Evolutionary conservation across 805 yeast genomes (phyloP), one percentile per base, ranked within the genome.

Genomic region (Ogataea methanolica): DNA sequence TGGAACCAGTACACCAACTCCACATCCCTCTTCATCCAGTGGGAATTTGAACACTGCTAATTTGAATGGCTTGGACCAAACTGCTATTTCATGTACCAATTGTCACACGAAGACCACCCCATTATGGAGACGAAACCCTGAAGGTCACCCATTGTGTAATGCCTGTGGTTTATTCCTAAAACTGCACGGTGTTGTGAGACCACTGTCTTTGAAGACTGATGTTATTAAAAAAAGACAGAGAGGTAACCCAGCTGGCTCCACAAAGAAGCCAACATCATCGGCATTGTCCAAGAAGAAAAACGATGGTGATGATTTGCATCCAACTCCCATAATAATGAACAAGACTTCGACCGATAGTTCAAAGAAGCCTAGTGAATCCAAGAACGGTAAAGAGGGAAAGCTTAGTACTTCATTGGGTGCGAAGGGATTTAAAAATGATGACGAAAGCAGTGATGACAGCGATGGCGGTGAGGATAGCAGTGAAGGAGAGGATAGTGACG

Each of bases 111-210:
- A 78, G 53, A 90, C 95, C 16, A 92, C 99, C 0, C 99, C 99
- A 1, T 67, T 92, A 16, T 92, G 99, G 99, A 74, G 99, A 57
- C 75, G 97, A 43, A 88, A 89, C 58, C 90, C 96, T 0, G 88
- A 87, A 49, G 97, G 97, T 2, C 85, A 88, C 59, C 95, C 97
- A 0, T 71, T 92, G 49, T 92, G 98, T 69, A 92, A 92, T 66
- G 98, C 99, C 0, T 92, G 99, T 71, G 99, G 98, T 0, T 71
- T 92, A 50, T 92, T 92, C 58, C 76, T 88, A 60, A 92, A 92
- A 66, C 72, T 92, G 22, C 98, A 92, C 60, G 98, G 97, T n/a
- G 92, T 89, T 4, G 95, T 88, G 52, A 74, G 98, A 48, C 99
- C 99, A 0, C 71, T 92, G 44, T 85, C 96, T 14, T 72, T 64